Conservation (phyloP, 768 basidiomycete species). For the Tephrocybe sp. region DNA sequence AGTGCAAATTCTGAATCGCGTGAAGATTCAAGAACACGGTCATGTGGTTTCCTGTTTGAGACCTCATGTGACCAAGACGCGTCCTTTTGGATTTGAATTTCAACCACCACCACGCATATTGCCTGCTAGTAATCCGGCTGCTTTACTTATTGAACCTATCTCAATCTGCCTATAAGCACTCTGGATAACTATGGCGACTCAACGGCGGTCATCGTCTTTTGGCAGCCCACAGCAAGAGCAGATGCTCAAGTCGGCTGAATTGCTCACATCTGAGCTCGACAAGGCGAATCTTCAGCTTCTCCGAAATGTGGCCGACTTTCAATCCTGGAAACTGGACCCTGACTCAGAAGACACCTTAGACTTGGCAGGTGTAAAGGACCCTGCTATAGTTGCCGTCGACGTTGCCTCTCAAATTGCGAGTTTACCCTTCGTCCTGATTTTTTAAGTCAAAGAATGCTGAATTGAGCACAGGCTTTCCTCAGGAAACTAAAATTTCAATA, state of each 20-base stretch:
- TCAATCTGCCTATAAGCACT: too few species aligned
- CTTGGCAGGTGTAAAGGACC: conserved; percentile 39
- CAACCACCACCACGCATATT: not conserved
- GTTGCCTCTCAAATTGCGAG: conserved; percentile 62
- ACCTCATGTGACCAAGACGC: conserved; percentile 3
- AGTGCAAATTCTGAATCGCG: conserved; percentile 23
- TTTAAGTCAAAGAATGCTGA: not conserved
- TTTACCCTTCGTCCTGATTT: not conserved
- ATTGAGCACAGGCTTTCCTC: conserved; percentile 54
- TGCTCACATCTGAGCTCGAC: conserved; percentile 32
- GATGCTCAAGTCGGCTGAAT: conserved; percentile 30
- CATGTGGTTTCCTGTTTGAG: not conserved
- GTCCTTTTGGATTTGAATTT: not conserved
- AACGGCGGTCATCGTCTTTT: conserved; percentile 14
- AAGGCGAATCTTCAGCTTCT: conserved; percentile 36
- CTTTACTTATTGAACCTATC: too few species aligned
- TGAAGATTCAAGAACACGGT: too few species aligned
- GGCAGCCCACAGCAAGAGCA: conserved; percentile 31
- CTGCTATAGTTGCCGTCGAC: conserved; percentile 54
- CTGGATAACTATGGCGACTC: not conserved
- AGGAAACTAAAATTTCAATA: conserved; percentile 87
- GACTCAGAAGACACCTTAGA: conserved; percentile 37
- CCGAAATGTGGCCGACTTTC: conserved; percentile 34
- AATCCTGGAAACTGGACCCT: conserved; percentile 30
- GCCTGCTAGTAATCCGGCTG: too few species aligned